These are phyloP conservation scores for Baorangia bicolor DNA, from an alignment of 768 basidiomycete species.

Conservation along the genomic window DNA sequence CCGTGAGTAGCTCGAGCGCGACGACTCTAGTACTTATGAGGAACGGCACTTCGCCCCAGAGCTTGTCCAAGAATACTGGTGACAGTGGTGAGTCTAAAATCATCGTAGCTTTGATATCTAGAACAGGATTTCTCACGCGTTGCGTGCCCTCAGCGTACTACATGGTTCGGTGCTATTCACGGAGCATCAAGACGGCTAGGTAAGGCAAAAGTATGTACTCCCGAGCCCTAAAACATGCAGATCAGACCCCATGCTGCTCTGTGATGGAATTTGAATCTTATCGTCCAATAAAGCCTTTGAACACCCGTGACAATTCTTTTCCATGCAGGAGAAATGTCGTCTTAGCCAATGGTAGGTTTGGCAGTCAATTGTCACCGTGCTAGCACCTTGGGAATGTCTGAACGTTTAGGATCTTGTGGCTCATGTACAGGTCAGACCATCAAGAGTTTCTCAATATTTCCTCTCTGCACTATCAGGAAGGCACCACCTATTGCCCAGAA, in stretches of 20 bases:
- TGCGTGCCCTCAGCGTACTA: neutral
- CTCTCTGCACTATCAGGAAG: too few relatives aligned
- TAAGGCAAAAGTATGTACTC: too few relatives aligned
- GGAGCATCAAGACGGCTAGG: neutral
- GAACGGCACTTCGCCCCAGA: neutral
- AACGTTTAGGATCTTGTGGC: too few relatives aligned
- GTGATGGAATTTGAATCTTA: neutral
- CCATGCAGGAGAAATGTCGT: neutral
- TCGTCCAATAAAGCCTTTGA: neutral
- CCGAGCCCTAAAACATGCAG: neutral
- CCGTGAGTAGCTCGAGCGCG: too few relatives aligned
- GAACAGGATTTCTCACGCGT: too few relatives aligned
- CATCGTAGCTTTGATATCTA: neutral
- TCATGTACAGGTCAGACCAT: neutral
- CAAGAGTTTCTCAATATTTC: neutral
- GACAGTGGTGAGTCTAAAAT: neutral
- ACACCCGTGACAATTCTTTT: neutral
- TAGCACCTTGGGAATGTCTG: neutral
- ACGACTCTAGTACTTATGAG: too few relatives aligned
- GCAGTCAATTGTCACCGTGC: neutral
- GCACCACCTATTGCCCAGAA: neutral
- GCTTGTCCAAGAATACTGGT: neutral
- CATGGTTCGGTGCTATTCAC: neutral
- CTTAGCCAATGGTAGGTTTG: too few relatives aligned
- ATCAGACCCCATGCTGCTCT: neutral